Percentiles rank a stretch among this genome's conserved stretches.
Conservation (phyloP, 179 eudicot genomes). For the Sideroxylon spinosum region DNA sequence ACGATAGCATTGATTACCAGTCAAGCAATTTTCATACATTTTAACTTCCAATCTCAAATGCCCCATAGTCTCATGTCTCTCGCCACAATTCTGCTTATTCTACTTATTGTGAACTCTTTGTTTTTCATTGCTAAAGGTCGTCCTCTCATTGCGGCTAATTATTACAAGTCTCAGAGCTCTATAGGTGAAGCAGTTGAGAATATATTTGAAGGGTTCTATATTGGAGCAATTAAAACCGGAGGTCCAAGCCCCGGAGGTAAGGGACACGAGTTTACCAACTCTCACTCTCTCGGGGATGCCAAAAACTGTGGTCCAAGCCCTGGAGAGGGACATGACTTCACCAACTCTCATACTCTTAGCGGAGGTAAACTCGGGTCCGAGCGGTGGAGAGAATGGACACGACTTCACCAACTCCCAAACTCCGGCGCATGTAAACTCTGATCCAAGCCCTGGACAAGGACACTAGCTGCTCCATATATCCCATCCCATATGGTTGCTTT, state of each 20-base stretch:
- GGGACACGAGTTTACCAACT: neutral
- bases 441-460: conserved; percentile 6
- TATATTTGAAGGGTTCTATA: conserved; percentile 7
- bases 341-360: neutral
- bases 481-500: too few relatives aligned
- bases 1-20: too few relatives aligned
- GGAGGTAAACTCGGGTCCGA: neutral
- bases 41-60: neutral
- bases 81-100: neutral
- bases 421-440: neutral
- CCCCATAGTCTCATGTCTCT: neutral
- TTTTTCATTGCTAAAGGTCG: conserved; percentile 2
- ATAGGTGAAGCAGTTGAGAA: neutral
- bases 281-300: neutral
- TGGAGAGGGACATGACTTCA: neutral
- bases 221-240: conserved; percentile 1
- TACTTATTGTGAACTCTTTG: neutral
- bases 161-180: neutral
- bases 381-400: neutral
- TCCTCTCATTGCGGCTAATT: conserved; percentile 5
- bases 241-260: conserved; percentile 2
- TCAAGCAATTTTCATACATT: neutral
- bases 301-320: conserved; percentile 13
- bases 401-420: neutral
- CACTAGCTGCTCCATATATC: neutral